phyloP scores from a whole-genome alignment of 495 filamentous ascomycete genomes.

The Neurospora sp. region DNA sequence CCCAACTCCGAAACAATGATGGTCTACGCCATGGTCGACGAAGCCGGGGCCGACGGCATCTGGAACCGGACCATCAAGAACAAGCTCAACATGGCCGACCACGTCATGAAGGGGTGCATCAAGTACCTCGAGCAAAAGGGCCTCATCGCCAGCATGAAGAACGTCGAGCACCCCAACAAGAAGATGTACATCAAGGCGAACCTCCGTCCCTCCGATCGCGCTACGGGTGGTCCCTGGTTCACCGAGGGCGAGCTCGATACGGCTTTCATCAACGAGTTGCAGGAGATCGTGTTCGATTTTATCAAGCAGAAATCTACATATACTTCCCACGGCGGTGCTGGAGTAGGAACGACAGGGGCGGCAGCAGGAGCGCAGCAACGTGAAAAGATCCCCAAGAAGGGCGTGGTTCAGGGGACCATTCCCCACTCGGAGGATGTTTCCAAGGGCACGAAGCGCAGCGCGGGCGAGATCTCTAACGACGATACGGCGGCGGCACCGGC shows the following conservation, averaged over 20 bases:
- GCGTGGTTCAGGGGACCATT: slow-evolving; percentile 27
- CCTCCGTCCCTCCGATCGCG: slow-evolving; percentile 70
- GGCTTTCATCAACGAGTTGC: slow-evolving; percentile 67
- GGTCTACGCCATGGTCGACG: slow-evolving; percentile 79
- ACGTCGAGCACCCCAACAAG: slow-evolving; percentile 51
- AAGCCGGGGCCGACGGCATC: slow-evolving; percentile 67
- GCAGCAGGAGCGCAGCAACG: slow-evolving; percentile 11
- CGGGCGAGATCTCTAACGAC: slow-evolving; percentile 35
- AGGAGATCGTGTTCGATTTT: slow-evolving; percentile 56
- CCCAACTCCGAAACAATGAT: slow-evolving; percentile 58
- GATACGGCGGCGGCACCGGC: slow-evolving; percentile 10
- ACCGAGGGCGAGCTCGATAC: slow-evolving; percentile 70
- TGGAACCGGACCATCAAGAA: slow-evolving; percentile 76
- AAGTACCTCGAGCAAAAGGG: slow-evolving; percentile 62
- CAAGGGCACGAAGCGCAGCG: slow-evolving; percentile 33
- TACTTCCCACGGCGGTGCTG: slow-evolving; percentile 3
- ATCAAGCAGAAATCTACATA: slow-evolving; percentile 65
- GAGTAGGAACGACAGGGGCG: slow-evolving; percentile 13
- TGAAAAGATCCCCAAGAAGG: slow-evolving; percentile 31
- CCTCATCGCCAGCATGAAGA: slow-evolving; percentile 49
- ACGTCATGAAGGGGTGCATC: slow-evolving; percentile 61
- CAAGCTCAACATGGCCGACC: slow-evolving; percentile 68
- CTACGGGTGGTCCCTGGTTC: slow-evolving; percentile 90
- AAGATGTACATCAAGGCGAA: slow-evolving; percentile 80
- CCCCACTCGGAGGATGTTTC: slow-evolving; percentile 17